Conservation (phyloP, 495 filamentous ascomycete genomes). For the Aspergillus carlsbadensis region DNA sequence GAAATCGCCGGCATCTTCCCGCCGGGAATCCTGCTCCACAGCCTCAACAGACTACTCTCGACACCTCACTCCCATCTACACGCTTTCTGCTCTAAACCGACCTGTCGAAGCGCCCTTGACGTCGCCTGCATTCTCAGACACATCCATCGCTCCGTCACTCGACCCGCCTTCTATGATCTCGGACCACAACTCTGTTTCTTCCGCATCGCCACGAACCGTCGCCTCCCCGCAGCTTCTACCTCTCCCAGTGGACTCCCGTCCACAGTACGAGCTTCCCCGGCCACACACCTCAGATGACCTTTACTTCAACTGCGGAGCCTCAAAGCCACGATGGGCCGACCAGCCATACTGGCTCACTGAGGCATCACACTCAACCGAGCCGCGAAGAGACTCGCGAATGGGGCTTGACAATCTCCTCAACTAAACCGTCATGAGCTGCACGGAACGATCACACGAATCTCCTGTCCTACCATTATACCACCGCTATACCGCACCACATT, state of each 20-base stretch:
- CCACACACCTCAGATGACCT: conserved; percentile 32
- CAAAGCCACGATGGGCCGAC: conserved; percentile 34
- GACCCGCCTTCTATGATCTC: conserved; percentile 74
- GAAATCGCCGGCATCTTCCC: conserved; percentile 28
- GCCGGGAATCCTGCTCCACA: conserved; percentile 30
- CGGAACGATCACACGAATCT: conserved; percentile 26
- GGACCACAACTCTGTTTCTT: conserved; percentile 65
- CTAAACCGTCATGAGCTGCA: conserved; percentile 17
- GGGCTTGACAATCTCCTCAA: conserved; percentile 42
- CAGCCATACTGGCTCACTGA: conserved; percentile 30
- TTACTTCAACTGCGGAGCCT: conserved; percentile 28
- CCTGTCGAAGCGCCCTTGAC: conserved; percentile 63
- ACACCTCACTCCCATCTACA: conserved; percentile 46
- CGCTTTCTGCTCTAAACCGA: conserved; percentile 44
- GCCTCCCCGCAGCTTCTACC: conserved; percentile 45
- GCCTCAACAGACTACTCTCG: conserved; percentile 34
- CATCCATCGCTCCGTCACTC: conserved; percentile 57
- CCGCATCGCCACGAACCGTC: conserved; percentile 50
- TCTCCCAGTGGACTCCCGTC: conserved; percentile 33
- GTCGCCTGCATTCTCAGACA: conserved; percentile 63
- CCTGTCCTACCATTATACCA: neutral
- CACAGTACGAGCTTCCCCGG: conserved; percentile 34
- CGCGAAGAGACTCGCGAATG: conserved; percentile 46
- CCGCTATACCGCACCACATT: neutral
- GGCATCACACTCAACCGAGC: conserved; percentile 19